A percentile compares a stretch with the other conserved stretches of the same genome.
These are phyloP conservation scores for Aquilaria sinensis DNA, from an alignment of 345 rosid genomes.

Conservation along the genomic window DNA sequence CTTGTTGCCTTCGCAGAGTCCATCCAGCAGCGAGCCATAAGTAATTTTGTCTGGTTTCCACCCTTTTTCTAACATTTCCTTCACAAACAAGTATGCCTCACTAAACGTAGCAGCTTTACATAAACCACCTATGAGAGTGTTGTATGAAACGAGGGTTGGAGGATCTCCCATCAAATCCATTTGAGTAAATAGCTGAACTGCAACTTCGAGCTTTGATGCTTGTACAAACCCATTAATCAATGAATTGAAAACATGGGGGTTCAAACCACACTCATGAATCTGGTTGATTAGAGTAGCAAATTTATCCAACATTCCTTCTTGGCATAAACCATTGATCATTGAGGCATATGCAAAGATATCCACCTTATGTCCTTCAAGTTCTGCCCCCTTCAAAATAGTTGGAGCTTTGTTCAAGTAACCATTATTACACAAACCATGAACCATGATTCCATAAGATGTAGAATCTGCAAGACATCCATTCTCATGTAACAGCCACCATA, in stretches of 20 bases:
- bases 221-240: constrained; percentile 60
- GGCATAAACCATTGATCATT: constrained; percentile 65
- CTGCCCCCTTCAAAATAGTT: constrained; percentile 45
- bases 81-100: constrained; percentile 57
- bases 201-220: constrained; percentile 58
- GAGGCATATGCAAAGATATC: constrained; percentile 69
- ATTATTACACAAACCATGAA: constrained; percentile 79
- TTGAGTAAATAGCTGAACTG: constrained; percentile 45
- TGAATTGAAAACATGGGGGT: constrained; percentile 52
- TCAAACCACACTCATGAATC: constrained; percentile 40
- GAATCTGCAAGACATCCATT: constrained; percentile 47
- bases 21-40: constrained; percentile 68
- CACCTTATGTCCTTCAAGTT: constrained; percentile 33
- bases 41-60: constrained; percentile 69
- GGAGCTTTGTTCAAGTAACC: constrained; percentile 68
- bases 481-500: constrained; percentile 55
- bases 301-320: constrained; percentile 66
- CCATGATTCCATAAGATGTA: constrained; percentile 54
- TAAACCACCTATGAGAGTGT: constrained; percentile 66
- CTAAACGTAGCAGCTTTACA: constrained; percentile 65
- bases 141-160: constrained; percentile 58
- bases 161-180: constrained; percentile 44
- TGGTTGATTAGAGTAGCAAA: constrained; percentile 39
- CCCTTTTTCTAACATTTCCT: constrained; percentile 73
- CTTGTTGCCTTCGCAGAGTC: constrained; percentile 62